Conservation (phyloP, 176 grass and related monocot genomes). For the Oryza meyeriana region DNA sequence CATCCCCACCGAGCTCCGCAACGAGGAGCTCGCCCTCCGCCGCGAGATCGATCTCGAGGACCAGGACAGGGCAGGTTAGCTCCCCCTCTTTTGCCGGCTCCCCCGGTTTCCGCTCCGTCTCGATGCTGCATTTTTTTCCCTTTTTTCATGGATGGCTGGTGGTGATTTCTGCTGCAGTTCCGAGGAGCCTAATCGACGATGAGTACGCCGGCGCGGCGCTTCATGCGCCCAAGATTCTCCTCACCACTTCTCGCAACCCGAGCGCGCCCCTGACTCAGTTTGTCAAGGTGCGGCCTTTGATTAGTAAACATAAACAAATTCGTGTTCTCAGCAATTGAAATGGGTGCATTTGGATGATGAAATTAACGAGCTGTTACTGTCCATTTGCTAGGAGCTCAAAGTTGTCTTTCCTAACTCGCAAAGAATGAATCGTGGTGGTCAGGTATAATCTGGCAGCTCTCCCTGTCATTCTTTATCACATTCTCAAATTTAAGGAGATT, state of each 20-base stretch:
- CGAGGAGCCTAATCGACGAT: constrained; percentile 66
- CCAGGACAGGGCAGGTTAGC: constrained; percentile 49
- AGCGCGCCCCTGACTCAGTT: constrained; percentile 63
- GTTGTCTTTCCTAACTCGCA: constrained; percentile 73
- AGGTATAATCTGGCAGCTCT: constrained; percentile 32
- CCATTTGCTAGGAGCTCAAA: constrained; percentile 68
- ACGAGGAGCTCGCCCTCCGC: constrained; percentile 66
- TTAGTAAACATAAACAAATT: background rate
- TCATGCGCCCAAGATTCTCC: constrained; percentile 73
- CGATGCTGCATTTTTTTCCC: background rate
- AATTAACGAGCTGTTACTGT: background rate
- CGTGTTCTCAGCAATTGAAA: background rate
- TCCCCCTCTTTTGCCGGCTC: background rate
- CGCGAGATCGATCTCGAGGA: constrained; percentile 85
- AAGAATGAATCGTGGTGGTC: constrained; percentile 88
- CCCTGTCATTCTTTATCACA: background rate
- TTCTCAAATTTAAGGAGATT: background rate
- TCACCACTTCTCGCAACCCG: constrained; percentile 83
- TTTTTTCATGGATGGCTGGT: background rate
- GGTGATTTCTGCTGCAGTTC: constrained; percentile 31
- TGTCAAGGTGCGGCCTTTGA: constrained; percentile 54
- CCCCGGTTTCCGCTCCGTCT: background rate
- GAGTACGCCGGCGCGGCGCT: constrained; percentile 59
- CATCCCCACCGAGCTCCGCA: constrained; percentile 85
- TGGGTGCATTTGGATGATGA: background rate